Conservation (phyloP, 148 eudicot species). For the Euryodendron excelsum region DNA sequence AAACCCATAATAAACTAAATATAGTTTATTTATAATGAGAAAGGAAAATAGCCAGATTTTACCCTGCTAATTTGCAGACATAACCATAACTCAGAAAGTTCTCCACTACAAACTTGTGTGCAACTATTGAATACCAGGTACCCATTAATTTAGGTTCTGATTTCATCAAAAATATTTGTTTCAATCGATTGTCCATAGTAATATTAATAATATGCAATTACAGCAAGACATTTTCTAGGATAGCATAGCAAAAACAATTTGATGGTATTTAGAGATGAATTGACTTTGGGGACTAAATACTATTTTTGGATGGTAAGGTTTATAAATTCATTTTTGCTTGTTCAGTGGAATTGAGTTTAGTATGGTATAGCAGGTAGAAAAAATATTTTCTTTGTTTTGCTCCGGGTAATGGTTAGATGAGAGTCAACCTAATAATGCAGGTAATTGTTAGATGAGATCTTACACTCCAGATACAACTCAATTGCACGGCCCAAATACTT, state of each 20-base stretch:
- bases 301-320: neutral
- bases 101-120: too few species aligned
- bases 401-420: too few species aligned
- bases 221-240: neutral
- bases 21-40: too few species aligned
- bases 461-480: conserved; percentile 93
- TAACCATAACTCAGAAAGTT: too few species aligned
- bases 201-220: too few species aligned
- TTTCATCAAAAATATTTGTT: too few species aligned
- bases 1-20: too few species aligned
- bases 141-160: too few species aligned
- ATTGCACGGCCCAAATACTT: conserved; percentile 84
- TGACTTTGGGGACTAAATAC: neutral
- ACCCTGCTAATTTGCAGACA: too few species aligned
- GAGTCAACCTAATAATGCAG: conserved; percentile 5
- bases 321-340: neutral
- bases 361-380: neutral
- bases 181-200: too few species aligned
- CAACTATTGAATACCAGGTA: too few species aligned
- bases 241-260: neutral
- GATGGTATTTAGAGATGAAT: neutral
- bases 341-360: neutral
- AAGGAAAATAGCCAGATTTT: too few species aligned
- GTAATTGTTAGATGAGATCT: conserved; percentile 36
- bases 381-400: neutral